Percentiles rank a stretch among this genome's conserved stretches.
Conservation (phyloP, 192 early-diverging fungal species). For the Podila horticola region DNA sequence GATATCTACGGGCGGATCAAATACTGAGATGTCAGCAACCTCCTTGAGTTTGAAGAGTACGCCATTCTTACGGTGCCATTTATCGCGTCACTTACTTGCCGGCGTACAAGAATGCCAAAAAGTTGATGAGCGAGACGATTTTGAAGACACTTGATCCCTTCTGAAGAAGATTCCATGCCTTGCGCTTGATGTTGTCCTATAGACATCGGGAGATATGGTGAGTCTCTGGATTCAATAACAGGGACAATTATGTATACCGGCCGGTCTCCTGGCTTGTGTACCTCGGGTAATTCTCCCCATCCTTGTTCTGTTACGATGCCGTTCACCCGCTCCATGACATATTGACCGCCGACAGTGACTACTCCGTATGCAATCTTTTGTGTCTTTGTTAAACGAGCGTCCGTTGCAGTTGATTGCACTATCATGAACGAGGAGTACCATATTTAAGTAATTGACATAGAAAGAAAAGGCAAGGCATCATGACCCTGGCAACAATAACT, state of each 20-base stretch:
- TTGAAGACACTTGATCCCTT: constrained; percentile 70
- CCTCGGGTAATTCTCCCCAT: constrained; percentile 77
- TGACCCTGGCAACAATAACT: not conserved
- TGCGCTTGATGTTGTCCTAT: constrained; percentile 58
- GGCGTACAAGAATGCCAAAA: constrained; percentile 84
- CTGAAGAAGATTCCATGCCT: constrained; percentile 66
- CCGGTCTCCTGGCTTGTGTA: constrained; percentile 3
- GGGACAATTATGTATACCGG: too few species aligned
- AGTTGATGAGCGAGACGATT: constrained; percentile 77
- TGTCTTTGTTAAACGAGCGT: constrained; percentile 63
- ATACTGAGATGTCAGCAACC: not conserved
- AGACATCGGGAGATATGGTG: not conserved
- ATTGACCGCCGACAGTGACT: constrained; percentile 77
- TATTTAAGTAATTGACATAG: not conserved
- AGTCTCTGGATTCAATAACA: not conserved
- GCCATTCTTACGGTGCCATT: not conserved
- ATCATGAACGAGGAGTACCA: not conserved
- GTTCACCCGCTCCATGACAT: constrained; percentile 72
- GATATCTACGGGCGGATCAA: constrained; percentile 62
- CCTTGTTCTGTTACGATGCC: constrained; percentile 68
- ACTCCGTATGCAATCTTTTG: constrained; percentile 71
- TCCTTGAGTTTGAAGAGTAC: not conserved
- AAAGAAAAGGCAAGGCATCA: not conserved
- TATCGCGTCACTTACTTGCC: constrained; percentile 69
- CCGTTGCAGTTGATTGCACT: constrained; percentile 70